Evolutionary conservation across 331 rosid genomes (phyloP).

Genomic region (Spiraea crenata): DNA sequence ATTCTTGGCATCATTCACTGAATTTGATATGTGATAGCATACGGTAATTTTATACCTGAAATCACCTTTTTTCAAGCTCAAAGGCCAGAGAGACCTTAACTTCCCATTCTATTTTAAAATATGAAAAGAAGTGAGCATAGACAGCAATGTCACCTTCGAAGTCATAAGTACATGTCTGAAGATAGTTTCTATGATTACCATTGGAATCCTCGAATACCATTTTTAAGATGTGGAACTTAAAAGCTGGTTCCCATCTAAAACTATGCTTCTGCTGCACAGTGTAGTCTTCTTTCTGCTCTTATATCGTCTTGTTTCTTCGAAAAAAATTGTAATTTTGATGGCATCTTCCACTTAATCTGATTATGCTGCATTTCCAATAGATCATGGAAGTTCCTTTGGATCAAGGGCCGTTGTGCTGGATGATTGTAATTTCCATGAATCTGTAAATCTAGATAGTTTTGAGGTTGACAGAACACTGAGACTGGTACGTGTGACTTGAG

Average conservation of each 20-base stretch:
- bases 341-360: slow-evolving; percentile 22
- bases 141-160: no score
- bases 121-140: no score
- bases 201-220: no score
- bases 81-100: no score
- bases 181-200: no score
- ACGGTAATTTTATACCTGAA: neutral
- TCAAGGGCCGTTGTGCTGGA: slow-evolving; percentile 73
- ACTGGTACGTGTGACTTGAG: slow-evolving; percentile 53
- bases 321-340: slow-evolving; percentile 3
- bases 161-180: no score
- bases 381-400: slow-evolving; percentile 59
- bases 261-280: no score
- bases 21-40: neutral
- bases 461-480: slow-evolving; percentile 70
- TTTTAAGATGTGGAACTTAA: no score
- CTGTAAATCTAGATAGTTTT: slow-evolving; percentile 84
- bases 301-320: neutral
- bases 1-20: neutral
- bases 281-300: no score
- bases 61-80: no score
- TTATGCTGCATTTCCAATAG: slow-evolving; percentile 40
- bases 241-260: no score
- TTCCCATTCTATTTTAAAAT: no score
- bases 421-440: slow-evolving; percentile 94